Conservation (phyloP, 164 flowering plant genomes). For the Umbellularia californica region DNA sequence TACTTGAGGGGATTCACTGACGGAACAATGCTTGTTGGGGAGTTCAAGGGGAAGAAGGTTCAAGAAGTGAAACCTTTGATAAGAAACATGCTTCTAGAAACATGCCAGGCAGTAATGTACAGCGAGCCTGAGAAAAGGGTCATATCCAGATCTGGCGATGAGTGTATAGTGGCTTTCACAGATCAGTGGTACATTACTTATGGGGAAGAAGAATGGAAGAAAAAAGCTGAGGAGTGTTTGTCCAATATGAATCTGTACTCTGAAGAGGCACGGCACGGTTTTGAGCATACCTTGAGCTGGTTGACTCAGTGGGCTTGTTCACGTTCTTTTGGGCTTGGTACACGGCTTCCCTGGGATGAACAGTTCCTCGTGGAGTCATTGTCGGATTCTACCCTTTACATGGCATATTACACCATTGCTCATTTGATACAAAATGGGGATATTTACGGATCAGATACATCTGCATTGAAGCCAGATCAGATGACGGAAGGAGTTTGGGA, state of each 20-base stretch:
- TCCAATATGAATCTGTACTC: constrained; percentile 58
- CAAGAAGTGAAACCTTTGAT: constrained; percentile 80
- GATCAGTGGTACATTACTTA: constrained; percentile 91
- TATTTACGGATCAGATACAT: constrained; percentile 26
- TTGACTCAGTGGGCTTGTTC: constrained; percentile 87
- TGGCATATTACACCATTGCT: constrained; percentile 86
- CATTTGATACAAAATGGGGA: constrained; percentile 71
- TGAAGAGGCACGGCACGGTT: constrained; percentile 76
- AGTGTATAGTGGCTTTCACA: constrained; percentile 89
- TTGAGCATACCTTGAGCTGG: constrained; percentile 79
- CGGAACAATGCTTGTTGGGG: constrained; percentile 74
- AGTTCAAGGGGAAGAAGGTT: constrained; percentile 57
- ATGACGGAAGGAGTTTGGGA: constrained; percentile 93
- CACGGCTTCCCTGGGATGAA: constrained; percentile 83
- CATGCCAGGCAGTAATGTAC: constrained; percentile 58
- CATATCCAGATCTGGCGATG: constrained; percentile 91
- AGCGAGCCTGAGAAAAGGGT: constrained; percentile 91
- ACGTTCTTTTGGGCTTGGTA: constrained; percentile 39
- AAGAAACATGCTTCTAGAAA: constrained; percentile 57
- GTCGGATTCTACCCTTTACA: constrained; percentile 86
- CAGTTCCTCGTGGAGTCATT: constrained; percentile 82
- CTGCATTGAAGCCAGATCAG: constrained; percentile 65
- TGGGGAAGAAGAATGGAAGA: constrained; percentile 78
- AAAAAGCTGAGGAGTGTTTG: constrained; percentile 56
- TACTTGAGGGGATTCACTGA: constrained; percentile 82